Evolutionary conservation across 2,329 filamentous ascomycete species (phyloP).

Genomic region (Penicillium nordicum): DNA sequence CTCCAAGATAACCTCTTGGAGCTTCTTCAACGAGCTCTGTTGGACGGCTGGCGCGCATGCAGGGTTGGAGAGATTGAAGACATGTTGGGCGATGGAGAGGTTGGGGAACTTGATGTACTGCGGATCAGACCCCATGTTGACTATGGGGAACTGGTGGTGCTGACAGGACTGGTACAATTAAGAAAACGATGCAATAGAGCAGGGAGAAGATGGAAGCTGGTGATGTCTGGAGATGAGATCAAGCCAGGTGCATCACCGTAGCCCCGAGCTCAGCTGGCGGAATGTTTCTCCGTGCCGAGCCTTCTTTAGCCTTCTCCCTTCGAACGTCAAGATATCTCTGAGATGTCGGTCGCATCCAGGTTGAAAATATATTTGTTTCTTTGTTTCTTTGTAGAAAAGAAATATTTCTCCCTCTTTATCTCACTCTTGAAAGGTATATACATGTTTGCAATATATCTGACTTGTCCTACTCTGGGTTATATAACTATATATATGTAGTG

Average conservation of each 20-base stretch:
- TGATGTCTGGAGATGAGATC: slow-evolving; percentile 19
- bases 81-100: slow-evolving; percentile 62
- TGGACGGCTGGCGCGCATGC: slow-evolving; percentile 52
- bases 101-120: slow-evolving; percentile 64
- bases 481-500: no score
- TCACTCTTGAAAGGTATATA: not conserved
- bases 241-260: slow-evolving; percentile 20
- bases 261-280: slow-evolving; percentile 35
- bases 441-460: not conserved
- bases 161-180: not conserved
- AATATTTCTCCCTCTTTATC: not conserved
- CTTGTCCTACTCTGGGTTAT: not conserved
- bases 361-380: not conserved
- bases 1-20: slow-evolving; percentile 62
- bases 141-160: slow-evolving; percentile 18
- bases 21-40: slow-evolving; percentile 56
- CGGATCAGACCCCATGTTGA: slow-evolving; percentile 59
- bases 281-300: slow-evolving; percentile 31
- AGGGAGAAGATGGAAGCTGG: slow-evolving; percentile 10
- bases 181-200: slow-evolving; percentile 5
- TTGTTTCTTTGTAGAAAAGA: not conserved
- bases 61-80: slow-evolving; percentile 65
- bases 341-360: not conserved
- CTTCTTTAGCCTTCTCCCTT: not conserved
- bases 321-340: not conserved